These are phyloP conservation scores for Ostreobium quekettii DNA, from an alignment of 139 green algal genomes.

Conservation along the genomic window DNA sequence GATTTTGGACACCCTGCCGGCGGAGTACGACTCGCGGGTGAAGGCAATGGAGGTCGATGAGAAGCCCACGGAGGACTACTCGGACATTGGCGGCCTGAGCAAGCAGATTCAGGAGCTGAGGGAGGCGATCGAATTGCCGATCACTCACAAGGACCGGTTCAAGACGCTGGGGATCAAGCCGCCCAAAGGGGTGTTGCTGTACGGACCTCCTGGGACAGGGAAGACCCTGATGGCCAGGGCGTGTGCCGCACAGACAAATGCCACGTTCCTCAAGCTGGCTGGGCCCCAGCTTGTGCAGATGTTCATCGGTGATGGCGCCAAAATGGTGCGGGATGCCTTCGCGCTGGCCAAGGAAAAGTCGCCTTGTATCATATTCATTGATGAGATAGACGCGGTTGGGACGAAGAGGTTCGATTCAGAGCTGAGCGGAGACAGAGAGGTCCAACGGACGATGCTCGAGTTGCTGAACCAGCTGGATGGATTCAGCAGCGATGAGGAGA, in stretches of 20 bases:
- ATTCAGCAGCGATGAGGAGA: conserved; percentile 74
- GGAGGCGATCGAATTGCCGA: conserved; percentile 96
- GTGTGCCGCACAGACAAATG: conserved; percentile 95
- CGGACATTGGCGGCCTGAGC: conserved; percentile 93
- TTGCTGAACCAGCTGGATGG: conserved; percentile 96
- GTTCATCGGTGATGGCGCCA: conserved; percentile 99
- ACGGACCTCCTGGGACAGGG: conserved; percentile 86
- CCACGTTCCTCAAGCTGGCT: conserved; percentile 96
- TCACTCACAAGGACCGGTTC: conserved; percentile 95
- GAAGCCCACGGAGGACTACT: conserved; percentile 98
- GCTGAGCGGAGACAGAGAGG: conserved; percentile 84
- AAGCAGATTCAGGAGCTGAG: conserved; percentile 99
- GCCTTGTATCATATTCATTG: conserved; percentile 99
- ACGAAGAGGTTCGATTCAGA: conserved; percentile 97
- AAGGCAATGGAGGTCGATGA: conserved; percentile 98
- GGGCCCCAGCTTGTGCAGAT: conserved; percentile 74
- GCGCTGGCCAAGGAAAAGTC: conserved; percentile 97
- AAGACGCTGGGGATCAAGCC: conserved; percentile 86
- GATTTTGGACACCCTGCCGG: conserved; percentile 92
- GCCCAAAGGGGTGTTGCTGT: conserved; percentile 89
- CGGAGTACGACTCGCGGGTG: conserved; percentile 95
- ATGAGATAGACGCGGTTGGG: conserved; percentile 90
- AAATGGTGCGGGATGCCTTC: conserved; percentile 97
- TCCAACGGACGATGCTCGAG: conserved; percentile 98
- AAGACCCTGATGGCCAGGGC: conserved; percentile 93